phyloP scores from a whole-genome alignment of 2,329 filamentous ascomycete species.

The Fusarium abutilonis region DNA sequence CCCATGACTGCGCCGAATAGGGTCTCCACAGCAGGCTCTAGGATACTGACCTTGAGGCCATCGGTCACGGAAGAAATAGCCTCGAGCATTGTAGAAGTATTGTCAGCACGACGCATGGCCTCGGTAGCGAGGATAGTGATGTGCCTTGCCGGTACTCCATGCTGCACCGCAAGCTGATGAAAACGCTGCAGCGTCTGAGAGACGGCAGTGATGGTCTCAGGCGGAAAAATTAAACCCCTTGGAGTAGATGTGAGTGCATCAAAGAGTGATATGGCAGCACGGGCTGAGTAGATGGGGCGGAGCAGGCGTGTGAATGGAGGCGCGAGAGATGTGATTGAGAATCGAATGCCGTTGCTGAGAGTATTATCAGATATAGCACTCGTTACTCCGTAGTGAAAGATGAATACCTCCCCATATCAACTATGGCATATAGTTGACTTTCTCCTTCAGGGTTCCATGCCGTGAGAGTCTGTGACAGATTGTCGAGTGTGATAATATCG shows the following conservation, averaged over 20 bases:
- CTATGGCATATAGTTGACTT: constrained; percentile 65
- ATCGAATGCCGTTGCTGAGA: constrained; percentile 86
- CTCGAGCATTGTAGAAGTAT: constrained; percentile 73
- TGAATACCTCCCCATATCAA: constrained; percentile 68
- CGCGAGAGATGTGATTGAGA: constrained; percentile 85
- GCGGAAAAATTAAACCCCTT: constrained; percentile 56
- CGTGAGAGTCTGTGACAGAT: constrained; percentile 60
- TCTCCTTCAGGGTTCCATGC: constrained; percentile 58
- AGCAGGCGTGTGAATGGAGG: constrained; percentile 77
- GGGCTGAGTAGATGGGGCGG: constrained; percentile 79
- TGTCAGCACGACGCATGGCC: constrained; percentile 83
- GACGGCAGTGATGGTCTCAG: constrained; percentile 71
- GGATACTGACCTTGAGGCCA: constrained; percentile 75
- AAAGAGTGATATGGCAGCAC: constrained; percentile 85
- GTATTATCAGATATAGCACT: constrained; percentile 5
- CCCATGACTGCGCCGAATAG: constrained; percentile 81
- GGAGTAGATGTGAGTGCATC: constrained; percentile 73
- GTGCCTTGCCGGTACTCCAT: constrained; percentile 71
- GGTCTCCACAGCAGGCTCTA: constrained; percentile 84
- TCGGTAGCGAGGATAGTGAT: constrained; percentile 86
- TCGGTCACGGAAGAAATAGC: constrained; percentile 69
- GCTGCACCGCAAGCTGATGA: constrained; percentile 73
- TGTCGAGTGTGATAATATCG: constrained; percentile 62
- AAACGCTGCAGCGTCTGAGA: constrained; percentile 75
- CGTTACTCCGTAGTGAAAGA: background rate